Conservation (phyloP, 2,329 filamentous ascomycete genomes). For the Dichotomopilus funicola region DNA sequence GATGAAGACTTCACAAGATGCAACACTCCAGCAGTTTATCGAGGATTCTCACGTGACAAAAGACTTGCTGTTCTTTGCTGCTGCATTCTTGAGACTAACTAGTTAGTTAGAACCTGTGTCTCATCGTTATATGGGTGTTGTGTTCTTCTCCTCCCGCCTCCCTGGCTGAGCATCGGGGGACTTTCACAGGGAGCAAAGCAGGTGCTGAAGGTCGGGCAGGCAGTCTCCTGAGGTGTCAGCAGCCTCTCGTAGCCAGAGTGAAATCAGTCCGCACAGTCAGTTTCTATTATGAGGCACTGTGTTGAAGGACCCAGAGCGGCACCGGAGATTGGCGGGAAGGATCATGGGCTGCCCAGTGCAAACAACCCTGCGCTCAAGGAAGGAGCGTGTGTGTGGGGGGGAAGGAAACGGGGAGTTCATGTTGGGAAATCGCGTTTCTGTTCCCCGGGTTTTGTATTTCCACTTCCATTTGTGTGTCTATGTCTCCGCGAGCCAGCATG, state of each 20-base stretch:
- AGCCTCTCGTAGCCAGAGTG: neutral
- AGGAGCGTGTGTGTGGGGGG: constrained; percentile 5
- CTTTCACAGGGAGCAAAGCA: no score
- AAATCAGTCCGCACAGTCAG: constrained; percentile 7
- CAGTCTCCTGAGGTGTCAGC: neutral
- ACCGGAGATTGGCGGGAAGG: constrained; percentile 15
- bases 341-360: constrained; percentile 11
- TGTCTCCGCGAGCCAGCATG: no score
- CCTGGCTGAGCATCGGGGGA: no score
- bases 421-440: neutral
- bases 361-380: constrained; percentile 1
- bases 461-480: neutral
- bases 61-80: no score
- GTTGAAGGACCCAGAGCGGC: constrained; percentile 1
- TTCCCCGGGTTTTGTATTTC: neutral
- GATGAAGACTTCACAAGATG: no score
- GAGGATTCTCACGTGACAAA: no score
- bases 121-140: no score
- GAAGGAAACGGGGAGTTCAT: neutral
- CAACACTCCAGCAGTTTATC: no score
- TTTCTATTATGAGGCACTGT: constrained; percentile 2
- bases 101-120: no score
- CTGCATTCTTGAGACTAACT: no score
- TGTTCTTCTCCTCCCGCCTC: no score
- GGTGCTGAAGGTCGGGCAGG: no score